Evolutionary conservation across 2,329 filamentous ascomycete species (phyloP), one percentile per base, ranked within the genome.

Genomic region (Teratosphaeria epicoccoides): DNA sequence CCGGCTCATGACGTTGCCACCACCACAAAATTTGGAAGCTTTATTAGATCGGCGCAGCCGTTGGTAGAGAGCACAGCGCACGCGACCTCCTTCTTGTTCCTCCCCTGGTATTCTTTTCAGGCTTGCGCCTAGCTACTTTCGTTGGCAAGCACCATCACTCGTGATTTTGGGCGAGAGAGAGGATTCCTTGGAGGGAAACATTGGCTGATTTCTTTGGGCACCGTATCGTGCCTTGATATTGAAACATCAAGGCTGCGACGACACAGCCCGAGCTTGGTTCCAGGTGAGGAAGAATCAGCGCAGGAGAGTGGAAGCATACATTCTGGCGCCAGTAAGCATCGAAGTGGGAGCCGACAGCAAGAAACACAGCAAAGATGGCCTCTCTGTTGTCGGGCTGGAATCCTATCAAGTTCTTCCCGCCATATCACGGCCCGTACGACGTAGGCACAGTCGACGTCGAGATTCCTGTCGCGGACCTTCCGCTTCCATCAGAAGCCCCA

Each of bases 391-490:
- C 68, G 33, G 65, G 63, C 37, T 69, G 87, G 59, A 87, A 78
- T 61, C 85, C 85, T 0, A 73, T 88, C 4, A 87, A 87, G 1
- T 68, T 76, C 1, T 89, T 94, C 52, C 84, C 87, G 3, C 73
- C 81, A 3, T 91, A 89, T 64, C 83, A 83, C 1, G 88, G 87
- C 0, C 84, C 85, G 0, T 83, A 88, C 73, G 81, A 82, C 61
- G 87, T 93, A 53, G 88, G 87, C 57, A 87, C 84, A 2, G 74
- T 88, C 58, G 88, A 94, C 62, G 76, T 91, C 57, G 88, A 95
- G 71, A 80, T 94, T 14, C 85, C 88, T 43, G 75, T 85, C 9
- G 64, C 70, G 12, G 71, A 78, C 33, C 66, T 80, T 14, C 79
- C 82, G 0, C 73, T 77, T 22, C 73, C 76, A 47, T 73, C 76